Base-by-base conservation (phyloP, 2,329 filamentous ascomycete species). In the Colletotrichum melonis region DNA sequence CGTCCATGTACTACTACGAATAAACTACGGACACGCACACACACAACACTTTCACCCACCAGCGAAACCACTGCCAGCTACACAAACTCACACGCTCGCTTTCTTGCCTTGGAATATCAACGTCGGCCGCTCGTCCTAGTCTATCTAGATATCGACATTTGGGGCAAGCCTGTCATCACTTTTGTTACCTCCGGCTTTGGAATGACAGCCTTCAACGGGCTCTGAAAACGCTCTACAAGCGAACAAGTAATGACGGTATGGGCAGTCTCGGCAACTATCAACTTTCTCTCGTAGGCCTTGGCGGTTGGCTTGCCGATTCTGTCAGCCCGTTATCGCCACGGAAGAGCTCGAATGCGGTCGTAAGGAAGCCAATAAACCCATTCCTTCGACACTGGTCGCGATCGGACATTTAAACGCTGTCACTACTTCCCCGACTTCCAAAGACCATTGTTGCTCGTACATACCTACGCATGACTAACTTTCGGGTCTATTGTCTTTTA, bases 221-320 rank as follows among this genome's bases (percentile, higher is more conserved):
- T 66, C 66, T 57, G 69, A 54, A 73, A 73, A 58, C 59, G 66
- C 19, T 46, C 42, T 46, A n/a, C 19, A n/a, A 46, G 9, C 42
- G 42, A 46, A n/a, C 3, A n/a, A 19, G 42, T 8, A 4, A n/a
- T 19, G 42, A 46, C 16, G 42, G 42, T 46, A 19, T 19, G 42
- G 19, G 19, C 42, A 46, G 19, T 46, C 42, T 46, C 42, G 19
- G 42, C 19, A n/a, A 46, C 19, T 46, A 7, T 8, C 19, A 46
- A 46, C 42, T 46, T n/a, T 46, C 42, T 46, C 42, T 19, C 42
- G 42, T 46, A n/a, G 42, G 19, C 19, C 42, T 46, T 46, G 42
- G 42, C 42, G 42, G 42, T 46, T 46, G 42, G 42, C 42, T 46
- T 19, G 19, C 42, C 16, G 42, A 46, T 46, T 46, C 19, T 46